Percentiles rank a stretch among this genome's conserved stretches.
phyloP scores from a whole-genome alignment of 2,329 filamentous ascomycete species.

The Rhinocladiella similis region DNA sequence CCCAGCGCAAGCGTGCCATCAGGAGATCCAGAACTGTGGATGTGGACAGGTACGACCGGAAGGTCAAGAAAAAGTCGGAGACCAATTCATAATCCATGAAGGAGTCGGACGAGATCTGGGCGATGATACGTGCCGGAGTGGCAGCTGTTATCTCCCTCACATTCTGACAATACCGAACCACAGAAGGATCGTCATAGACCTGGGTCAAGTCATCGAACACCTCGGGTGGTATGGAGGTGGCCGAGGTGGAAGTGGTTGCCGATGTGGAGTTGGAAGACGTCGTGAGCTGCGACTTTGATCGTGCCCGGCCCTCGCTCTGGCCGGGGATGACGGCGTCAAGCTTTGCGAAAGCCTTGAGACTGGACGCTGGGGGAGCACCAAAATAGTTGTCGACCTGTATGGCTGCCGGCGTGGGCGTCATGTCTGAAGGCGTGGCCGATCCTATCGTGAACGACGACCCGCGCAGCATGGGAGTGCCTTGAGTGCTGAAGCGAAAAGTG shows the following conservation, averaged over 20 bases:
- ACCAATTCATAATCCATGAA: constrained; percentile 97
- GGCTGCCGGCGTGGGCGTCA: constrained; percentile 40
- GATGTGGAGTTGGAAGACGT: constrained; percentile 38
- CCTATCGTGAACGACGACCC: constrained; percentile 73
- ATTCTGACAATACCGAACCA: constrained; percentile 76
- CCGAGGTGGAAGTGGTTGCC: constrained; percentile 28
- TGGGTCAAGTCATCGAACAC: constrained; percentile 82
- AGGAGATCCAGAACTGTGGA: constrained; percentile 78
- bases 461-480: constrained; percentile 74
- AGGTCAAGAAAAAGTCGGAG: constrained; percentile 97
- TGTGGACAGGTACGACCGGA: constrained; percentile 79
- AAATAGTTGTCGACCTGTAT: constrained; percentile 18
- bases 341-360: constrained; percentile 19
- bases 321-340: constrained; percentile 5
- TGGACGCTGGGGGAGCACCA: constrained; percentile 19
- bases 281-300: constrained; percentile 23
- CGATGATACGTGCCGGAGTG: constrained; percentile 85
- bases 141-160: constrained; percentile 80
- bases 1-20: constrained; percentile 83
- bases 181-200: constrained; percentile 75
- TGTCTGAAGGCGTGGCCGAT: constrained; percentile 48
- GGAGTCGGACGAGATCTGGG: constrained; percentile 92
- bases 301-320: not conserved
- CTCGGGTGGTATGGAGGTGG: constrained; percentile 53
- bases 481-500: constrained; percentile 74